Conservation (phyloP, 2,329 filamentous ascomycete genomes). For the Sporothrix schenckii region DNA sequence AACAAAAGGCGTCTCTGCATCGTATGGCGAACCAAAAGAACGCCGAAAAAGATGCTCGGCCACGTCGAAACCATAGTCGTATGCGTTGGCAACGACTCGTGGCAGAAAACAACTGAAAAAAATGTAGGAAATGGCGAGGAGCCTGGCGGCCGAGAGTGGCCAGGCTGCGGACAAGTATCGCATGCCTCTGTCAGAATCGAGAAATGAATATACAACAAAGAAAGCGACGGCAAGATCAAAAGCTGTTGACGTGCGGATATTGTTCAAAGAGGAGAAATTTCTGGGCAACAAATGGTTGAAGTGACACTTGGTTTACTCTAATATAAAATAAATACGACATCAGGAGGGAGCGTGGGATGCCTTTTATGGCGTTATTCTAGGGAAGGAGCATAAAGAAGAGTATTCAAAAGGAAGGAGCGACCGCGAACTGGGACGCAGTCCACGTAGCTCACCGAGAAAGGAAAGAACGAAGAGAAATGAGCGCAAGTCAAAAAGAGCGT, state of each 20-base stretch:
- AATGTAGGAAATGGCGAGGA: not conserved
- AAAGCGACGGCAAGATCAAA: not conserved
- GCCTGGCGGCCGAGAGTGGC: constrained; percentile 5
- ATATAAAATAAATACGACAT: not conserved
- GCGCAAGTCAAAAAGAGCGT: not conserved
- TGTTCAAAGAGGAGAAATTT: not conserved
- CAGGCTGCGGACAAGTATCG: not conserved
- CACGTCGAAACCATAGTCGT: constrained; percentile 57
- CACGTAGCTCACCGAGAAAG: not conserved
- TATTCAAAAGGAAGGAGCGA: constrained; percentile 12
- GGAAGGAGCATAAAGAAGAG: not conserved
- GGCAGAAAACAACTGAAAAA: not conserved
- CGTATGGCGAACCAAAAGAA: constrained; percentile 39
- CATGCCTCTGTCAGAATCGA: not conserved
- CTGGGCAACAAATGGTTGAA: too few relatives aligned
- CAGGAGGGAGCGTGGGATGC: not conserved
- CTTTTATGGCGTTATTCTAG: not conserved
- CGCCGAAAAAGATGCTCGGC: constrained; percentile 46
- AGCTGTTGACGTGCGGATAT: not conserved
- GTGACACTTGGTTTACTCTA: not conserved
- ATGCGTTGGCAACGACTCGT: constrained; percentile 37
- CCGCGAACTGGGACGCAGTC: not conserved
- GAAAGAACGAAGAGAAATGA: not conserved
- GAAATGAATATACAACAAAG: not conserved
- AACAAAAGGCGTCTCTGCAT: constrained; percentile 44